Evolutionary conservation across 2,329 filamentous ascomycete genomes (phyloP), one percentile per base, ranked within the genome.

Genomic region (Atkinsonella texensis): DNA sequence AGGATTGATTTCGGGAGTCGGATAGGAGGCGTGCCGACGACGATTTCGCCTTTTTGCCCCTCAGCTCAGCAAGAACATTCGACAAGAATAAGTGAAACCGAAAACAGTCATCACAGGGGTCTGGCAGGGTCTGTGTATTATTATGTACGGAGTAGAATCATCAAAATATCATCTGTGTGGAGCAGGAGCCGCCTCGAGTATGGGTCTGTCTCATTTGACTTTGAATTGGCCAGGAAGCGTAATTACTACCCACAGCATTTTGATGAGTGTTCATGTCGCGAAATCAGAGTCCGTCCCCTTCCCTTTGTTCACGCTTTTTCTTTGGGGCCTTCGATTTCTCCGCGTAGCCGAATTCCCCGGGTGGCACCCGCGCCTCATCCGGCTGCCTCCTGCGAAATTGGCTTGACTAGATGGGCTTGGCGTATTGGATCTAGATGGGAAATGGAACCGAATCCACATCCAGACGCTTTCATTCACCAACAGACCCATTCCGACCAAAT

Each of bases 191-290:
- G 42, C 31, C n/a, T n/a, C 23, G 18, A 7, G 3, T 18, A 18
- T 43, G 48, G 48, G 48, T 31, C 48, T 3, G 48, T 45, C 41
- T 50, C 41, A 50, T 50, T 50, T 35, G 48, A 50, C 41, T 50
- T 50, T 23, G 20, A 23, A 2, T 44, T 13, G 17, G 41, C 20
- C 39, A 33, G n/a, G 47, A 49, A 43, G 40, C 48, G 40, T 50
- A 50, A 50, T 50, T 45, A 20, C 39, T 33, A 10, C 11, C 28
- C 38, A 18, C 41, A 18, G n/a, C n/a, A 31, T 23, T 23, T 32
- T 15, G 20, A 46, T 46, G 23, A 33, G 17, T 11, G 12, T 33
- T 32, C 12, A 31, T 46, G 11, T 46, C 44, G 44, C 44, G 32
- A 46, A 35, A 9, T 23, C 20, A 43, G 7, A 17, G 6, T 28